Percentiles rank a stretch among this genome's conserved stretches.
Conservation (phyloP, 768 basidiomycete genomes). For the Lactifluus hygrophoroides region DNA sequence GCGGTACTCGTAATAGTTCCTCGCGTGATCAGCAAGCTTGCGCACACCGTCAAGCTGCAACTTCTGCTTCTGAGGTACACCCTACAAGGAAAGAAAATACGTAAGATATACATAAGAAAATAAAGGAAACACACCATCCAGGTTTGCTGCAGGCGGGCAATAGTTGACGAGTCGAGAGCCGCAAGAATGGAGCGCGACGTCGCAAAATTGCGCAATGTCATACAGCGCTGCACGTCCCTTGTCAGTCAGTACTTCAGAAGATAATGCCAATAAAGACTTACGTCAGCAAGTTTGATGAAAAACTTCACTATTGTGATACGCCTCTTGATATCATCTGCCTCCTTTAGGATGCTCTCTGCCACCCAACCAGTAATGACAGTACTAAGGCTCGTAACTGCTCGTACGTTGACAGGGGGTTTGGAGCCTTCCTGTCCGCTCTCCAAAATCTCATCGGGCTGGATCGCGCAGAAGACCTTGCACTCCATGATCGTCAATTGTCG, state of each 20-base stretch:
- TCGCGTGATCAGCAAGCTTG: slow-evolving; percentile 81
- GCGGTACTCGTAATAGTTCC: slow-evolving; percentile 90
- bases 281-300: slow-evolving; percentile 89
- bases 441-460: slow-evolving; percentile 82
- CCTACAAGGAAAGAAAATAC: slow-evolving; percentile 35
- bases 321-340: slow-evolving; percentile 87
- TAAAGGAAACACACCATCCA: slow-evolving; percentile 65
- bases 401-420: slow-evolving; percentile 59
- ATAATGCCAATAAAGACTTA: slow-evolving; percentile 33
- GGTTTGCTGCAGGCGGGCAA: slow-evolving; percentile 84
- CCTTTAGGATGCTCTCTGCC: slow-evolving; percentile 86
- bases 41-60: slow-evolving; percentile 69
- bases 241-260: background rate
- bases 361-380: slow-evolving; percentile 95
- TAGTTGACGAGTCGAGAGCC: slow-evolving; percentile 92
- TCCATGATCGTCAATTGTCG: slow-evolving; percentile 95
- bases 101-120: background rate
- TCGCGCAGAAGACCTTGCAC: slow-evolving; percentile 74
- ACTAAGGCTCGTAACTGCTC: slow-evolving; percentile 78
- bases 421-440: slow-evolving; percentile 70
- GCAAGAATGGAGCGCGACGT: slow-evolving; percentile 89
- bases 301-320: slow-evolving; percentile 74
- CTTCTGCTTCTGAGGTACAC: slow-evolving; percentile 79
- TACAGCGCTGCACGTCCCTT: slow-evolving; percentile 60
- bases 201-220: slow-evolving; percentile 78